Conservation (phyloP, 177 flowering plant genomes). For the Tripterygium wilfordii region DNA sequence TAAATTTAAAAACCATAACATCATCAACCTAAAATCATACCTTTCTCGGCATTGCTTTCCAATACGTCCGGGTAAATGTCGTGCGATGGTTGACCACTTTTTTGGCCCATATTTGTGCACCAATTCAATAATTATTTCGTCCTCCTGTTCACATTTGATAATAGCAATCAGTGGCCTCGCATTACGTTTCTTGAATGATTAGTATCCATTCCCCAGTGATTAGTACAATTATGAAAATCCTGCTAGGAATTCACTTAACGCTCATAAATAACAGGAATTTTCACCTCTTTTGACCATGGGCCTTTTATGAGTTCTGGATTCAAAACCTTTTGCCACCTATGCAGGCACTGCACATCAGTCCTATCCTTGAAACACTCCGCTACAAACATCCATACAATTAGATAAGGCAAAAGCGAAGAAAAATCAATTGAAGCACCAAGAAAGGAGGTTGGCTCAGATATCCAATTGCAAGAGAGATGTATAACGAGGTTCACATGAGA, state of each 20-base stretch:
- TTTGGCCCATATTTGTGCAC: conserved; percentile 42
- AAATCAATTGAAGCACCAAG: neutral
- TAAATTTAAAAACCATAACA: neutral
- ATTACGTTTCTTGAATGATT: neutral
- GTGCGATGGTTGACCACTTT: conserved; percentile 96
- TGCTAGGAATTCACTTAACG: no score
- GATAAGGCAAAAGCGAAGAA: conserved; percentile 2
- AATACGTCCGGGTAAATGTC: conserved; percentile 90
- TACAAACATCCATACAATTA: conserved; percentile 11
- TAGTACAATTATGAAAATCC: no score
- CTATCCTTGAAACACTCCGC: conserved; percentile 57
- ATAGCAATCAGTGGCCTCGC: neutral
- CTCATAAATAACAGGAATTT: no score
- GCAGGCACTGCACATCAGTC: conserved; percentile 56
- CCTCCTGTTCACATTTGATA: conserved; percentile 29
- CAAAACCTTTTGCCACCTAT: conserved; percentile 60
- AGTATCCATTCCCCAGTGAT: no score
- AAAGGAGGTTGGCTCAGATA: neutral
- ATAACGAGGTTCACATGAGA: no score
- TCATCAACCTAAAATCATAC: conserved; percentile 29
- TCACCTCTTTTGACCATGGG: conserved; percentile 59
- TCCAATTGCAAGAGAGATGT: no score
- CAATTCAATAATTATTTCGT: conserved; percentile 32
- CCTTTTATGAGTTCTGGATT: conserved; percentile 58
- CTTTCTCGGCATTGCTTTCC: conserved; percentile 98